Evolutionary conservation across 805 yeast species (phyloP).

Genomic region (Monosporozyma aquatica): DNA sequence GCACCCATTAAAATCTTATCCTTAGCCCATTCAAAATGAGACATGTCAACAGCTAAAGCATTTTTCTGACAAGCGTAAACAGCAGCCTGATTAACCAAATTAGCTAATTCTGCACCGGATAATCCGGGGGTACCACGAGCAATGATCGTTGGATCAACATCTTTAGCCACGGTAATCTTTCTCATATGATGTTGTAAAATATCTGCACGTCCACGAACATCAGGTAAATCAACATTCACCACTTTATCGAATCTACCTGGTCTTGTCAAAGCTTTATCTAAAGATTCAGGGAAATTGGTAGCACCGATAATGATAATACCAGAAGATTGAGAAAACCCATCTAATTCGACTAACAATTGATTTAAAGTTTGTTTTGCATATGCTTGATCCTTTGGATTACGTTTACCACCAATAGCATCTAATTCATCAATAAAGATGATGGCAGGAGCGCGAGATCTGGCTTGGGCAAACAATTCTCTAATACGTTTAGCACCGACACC

Average conservation of each 20-base stretch:
- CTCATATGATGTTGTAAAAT: slow-evolving; percentile 86
- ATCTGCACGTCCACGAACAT: slow-evolving; percentile 93
- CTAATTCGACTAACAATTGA: slow-evolving; percentile 90
- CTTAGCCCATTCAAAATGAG: slow-evolving; percentile 97
- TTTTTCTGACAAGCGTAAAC: slow-evolving; percentile 89
- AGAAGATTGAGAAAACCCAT: slow-evolving; percentile 85
- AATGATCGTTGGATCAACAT: slow-evolving; percentile 79
- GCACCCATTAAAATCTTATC: slow-evolving; percentile 98
- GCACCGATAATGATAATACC: slow-evolving; percentile 97
- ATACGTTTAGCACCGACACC: slow-evolving; percentile 99
- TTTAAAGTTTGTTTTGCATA: slow-evolving; percentile 95
- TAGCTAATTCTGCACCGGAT: slow-evolving; percentile 96
- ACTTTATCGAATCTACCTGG: slow-evolving; percentile 98
- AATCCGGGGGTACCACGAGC: slow-evolving; percentile 98
- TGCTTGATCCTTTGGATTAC: slow-evolving; percentile 96
- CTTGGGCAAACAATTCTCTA: slow-evolving; percentile 86
- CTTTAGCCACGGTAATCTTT: slow-evolving; percentile 75
- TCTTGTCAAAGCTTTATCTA: slow-evolving; percentile 94
- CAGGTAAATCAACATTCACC: slow-evolving; percentile 92
- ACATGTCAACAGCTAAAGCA: slow-evolving; percentile 83
- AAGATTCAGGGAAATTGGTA: slow-evolving; percentile 93
- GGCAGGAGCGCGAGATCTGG: slow-evolving; percentile 92
- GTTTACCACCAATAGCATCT: slow-evolving; percentile 97
- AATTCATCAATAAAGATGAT: slow-evolving; percentile 94
- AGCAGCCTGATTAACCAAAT: slow-evolving; percentile 96